Conservation (phyloP, 257 asterid species). For the Henckelia pumila region DNA sequence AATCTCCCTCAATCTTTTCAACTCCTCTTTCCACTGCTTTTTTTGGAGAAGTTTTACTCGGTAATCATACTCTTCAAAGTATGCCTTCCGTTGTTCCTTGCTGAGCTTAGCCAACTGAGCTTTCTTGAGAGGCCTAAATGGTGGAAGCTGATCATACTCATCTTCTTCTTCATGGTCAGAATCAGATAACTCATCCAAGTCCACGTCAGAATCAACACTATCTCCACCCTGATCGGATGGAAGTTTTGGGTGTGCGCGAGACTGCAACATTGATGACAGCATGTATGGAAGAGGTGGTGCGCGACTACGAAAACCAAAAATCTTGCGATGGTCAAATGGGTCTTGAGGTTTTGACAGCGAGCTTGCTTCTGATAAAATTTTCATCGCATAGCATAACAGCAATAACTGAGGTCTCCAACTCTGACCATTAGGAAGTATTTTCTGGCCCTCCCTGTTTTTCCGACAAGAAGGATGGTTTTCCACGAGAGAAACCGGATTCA, state of each 20-base stretch:
- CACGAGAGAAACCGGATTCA: slow-evolving; percentile 87
- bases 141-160: slow-evolving; percentile 98
- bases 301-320: slow-evolving; percentile 74
- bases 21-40: slow-evolving; percentile 85
- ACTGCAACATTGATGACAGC: slow-evolving; percentile 91
- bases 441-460: slow-evolving; percentile 89
- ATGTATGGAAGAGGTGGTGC: slow-evolving; percentile 92
- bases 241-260: slow-evolving; percentile 86
- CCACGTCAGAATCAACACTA: slow-evolving; percentile 75
- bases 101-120: slow-evolving; percentile 71
- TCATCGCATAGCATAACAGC: slow-evolving; percentile 78
- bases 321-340: slow-evolving; percentile 69
- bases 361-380: slow-evolving; percentile 71
- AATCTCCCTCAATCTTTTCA: slow-evolving; percentile 69
- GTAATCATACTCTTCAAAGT: slow-evolving; percentile 89
- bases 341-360: slow-evolving; percentile 72
- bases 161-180: slow-evolving; percentile 79
- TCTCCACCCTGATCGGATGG: slow-evolving; percentile 76
- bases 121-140: slow-evolving; percentile 79
- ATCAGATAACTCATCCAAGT: slow-evolving; percentile 80
- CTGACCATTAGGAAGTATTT: slow-evolving; percentile 89
- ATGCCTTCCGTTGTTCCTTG: slow-evolving; percentile 77
- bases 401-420: slow-evolving; percentile 92
- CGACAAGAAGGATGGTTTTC: slow-evolving; percentile 89
- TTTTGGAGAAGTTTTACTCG: slow-evolving; percentile 93